phyloP scores from a whole-genome alignment of 108 stramenopile genomes.

The Pseudonitzschia delicatissima region DNA sequence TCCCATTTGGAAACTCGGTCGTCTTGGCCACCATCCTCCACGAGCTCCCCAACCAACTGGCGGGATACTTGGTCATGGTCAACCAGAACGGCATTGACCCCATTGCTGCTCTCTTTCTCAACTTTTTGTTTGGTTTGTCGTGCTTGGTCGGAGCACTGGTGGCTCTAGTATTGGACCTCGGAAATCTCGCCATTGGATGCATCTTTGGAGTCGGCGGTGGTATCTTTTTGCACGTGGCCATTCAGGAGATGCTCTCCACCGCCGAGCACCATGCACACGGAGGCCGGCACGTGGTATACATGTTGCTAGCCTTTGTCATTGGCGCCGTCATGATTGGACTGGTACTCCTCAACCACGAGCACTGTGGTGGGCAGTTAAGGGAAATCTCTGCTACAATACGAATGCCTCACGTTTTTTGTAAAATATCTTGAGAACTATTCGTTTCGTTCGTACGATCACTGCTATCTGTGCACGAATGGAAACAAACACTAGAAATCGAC shows the following conservation, averaged over 20 bases:
- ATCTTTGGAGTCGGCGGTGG: conserved; percentile 72
- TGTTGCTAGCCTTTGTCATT: conserved; percentile 47
- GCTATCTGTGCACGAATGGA: no score
- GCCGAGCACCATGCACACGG: conserved; percentile 17
- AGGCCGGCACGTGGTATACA: conserved; percentile 27
- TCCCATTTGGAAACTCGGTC: conserved; percentile 45
- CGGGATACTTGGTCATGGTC: conserved; percentile 75
- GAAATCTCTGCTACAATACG: no score
- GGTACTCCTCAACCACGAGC: conserved; percentile 79
- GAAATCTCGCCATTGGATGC: conserved; percentile 46
- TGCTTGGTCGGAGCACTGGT: conserved; percentile 63
- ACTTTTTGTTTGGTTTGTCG: conserved; percentile 65
- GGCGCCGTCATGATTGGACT: conserved; percentile 80
- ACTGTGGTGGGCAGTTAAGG: no score
- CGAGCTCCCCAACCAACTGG: conserved; percentile 84
- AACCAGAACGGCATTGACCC: conserved; percentile 52
- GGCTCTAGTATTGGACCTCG: conserved; percentile 43
- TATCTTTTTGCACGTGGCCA: conserved; percentile 73
- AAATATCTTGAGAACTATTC: no score
- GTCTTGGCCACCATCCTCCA: conserved; percentile 63
- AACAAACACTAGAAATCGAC: no score
- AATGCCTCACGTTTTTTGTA: no score
- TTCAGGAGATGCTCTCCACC: conserved; percentile 54
- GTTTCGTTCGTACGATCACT: no score
- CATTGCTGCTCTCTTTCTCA: conserved; percentile 48